phyloP scores from a whole-genome alignment of 495 filamentous ascomycete species.

The Cetradonia linearis region DNA sequence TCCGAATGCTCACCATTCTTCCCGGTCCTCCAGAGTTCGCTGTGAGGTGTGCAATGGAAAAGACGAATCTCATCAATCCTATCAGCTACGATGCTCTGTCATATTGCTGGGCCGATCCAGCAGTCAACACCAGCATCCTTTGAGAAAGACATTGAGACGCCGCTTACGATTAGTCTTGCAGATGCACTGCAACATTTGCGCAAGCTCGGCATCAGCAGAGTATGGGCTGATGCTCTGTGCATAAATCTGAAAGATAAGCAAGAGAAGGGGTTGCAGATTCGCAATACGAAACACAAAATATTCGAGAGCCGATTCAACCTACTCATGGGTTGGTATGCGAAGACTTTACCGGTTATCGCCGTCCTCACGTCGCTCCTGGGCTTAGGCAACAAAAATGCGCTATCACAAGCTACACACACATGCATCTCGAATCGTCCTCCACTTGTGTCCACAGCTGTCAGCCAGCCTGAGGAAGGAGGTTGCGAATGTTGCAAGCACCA shows the following conservation, averaged over 20 bases:
- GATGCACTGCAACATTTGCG: slow-evolving; percentile 16
- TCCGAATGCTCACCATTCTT: slow-evolving; percentile 8
- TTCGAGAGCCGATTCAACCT: slow-evolving; percentile 8
- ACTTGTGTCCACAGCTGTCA: neutral
- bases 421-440: neutral
- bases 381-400: neutral
- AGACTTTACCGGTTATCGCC: neutral
- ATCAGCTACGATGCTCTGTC: slow-evolving; percentile 18
- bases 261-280: slow-evolving; percentile 16
- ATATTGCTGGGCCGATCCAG: slow-evolving; percentile 17
- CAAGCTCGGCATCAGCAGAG: slow-evolving; percentile 7
- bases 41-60: slow-evolving; percentile 15
- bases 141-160: slow-evolving; percentile 6
- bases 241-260: slow-evolving; percentile 18
- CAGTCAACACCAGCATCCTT: slow-evolving; percentile 3
- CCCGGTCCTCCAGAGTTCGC: slow-evolving; percentile 3
- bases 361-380: slow-evolving; percentile 10
- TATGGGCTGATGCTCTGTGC: slow-evolving; percentile 19
- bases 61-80: slow-evolving; percentile 2
- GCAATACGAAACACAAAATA: slow-evolving; percentile 14
- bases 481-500: neutral
- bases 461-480: neutral
- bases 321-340: slow-evolving; percentile 5
- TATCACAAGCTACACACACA: slow-evolving; percentile 1
- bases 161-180: slow-evolving; percentile 11